Conservation (phyloP, 2,329 filamentous ascomycete species). For the Fusarium odoratissimum region DNA sequence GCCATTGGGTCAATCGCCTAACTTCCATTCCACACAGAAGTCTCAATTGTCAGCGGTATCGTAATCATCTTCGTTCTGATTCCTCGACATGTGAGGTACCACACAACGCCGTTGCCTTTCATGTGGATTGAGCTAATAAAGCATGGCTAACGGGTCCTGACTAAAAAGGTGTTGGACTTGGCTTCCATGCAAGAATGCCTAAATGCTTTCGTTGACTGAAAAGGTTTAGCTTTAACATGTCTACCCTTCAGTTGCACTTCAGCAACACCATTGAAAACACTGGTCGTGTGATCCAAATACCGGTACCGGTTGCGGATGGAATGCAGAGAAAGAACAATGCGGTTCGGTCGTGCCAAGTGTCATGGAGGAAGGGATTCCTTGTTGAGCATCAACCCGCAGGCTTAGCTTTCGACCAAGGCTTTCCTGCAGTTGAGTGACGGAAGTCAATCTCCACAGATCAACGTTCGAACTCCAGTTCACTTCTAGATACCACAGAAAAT, state of each 20-base stretch:
- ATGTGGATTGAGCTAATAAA: slow-evolving; percentile 23
- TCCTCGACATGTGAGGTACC: slow-evolving; percentile 13
- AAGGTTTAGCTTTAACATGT: not conserved
- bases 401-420: not conserved
- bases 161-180: slow-evolving; percentile 10
- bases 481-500: too few relatives aligned
- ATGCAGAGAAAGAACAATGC: not conserved
- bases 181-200: not conserved
- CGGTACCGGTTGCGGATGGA: not conserved
- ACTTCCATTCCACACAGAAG: slow-evolving; percentile 35
- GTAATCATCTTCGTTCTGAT: slow-evolving; percentile 37
- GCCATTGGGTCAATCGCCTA: slow-evolving; percentile 37
- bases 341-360: not conserved
- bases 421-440: not conserved
- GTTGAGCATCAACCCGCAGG: not conserved
- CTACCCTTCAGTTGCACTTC: not conserved
- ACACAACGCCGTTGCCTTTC: slow-evolving; percentile 21
- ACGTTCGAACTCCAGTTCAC: not conserved
- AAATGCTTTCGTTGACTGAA: not conserved
- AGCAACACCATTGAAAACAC: not conserved
- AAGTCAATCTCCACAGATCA: not conserved
- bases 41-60: slow-evolving; percentile 35
- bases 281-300: slow-evolving; percentile 16
- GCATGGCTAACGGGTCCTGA: slow-evolving; percentile 7
- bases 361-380: not conserved